Base-by-base conservation (phyloP, 768 basidiomycete species). In the Boletus reticulatus region DNA sequence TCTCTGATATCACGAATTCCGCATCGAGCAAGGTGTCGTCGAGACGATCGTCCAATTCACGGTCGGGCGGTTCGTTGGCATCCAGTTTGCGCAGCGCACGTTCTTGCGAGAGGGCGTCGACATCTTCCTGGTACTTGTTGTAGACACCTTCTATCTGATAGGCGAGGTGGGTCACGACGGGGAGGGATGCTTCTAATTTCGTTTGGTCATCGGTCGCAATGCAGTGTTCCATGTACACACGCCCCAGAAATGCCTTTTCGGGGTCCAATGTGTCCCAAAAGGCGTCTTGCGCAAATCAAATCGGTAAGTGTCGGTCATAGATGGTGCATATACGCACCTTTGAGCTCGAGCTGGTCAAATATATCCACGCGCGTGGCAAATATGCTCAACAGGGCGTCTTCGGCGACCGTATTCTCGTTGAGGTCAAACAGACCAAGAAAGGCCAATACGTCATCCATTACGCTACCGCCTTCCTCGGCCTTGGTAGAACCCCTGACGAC, bases 91-190 rank as follows among this genome's bases (percentile, higher is more conserved):
- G 62, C 1, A 76, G 43, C 2, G 65, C 58, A 20, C 63, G 63
- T 13, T 69, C 67, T 42, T 81, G 76, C 6, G 77, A 71, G 48
- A 78, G 73, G 19, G 75, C 69, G 4, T 77, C 69, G 8, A 76
- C 64, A 11, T 75, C 67, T 45, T 77, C 73, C n/a, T 80, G 72
- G 27, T 88, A 78, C 14, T 74, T 70, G 65, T 94, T 92, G 72
- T 88, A 95, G 1, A 81, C 73, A 9, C 78, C 70, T 63, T 93
- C 84, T 20, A 95, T 85, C 7, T 75, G 74, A 73, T 85, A 90
- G 0, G 94, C 94, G 49, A 95, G 79, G 0, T 78, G 76, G 1
- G 90, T 93, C 20, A 96, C 91, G 27, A 92, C 92, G 2, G 96
- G 96, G 6, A 98, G 78, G 14, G 80, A 75, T 3, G 77, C 72